Conservation (phyloP, 495 filamentous ascomycete species). For the Delitschia confertaspora region DNA sequence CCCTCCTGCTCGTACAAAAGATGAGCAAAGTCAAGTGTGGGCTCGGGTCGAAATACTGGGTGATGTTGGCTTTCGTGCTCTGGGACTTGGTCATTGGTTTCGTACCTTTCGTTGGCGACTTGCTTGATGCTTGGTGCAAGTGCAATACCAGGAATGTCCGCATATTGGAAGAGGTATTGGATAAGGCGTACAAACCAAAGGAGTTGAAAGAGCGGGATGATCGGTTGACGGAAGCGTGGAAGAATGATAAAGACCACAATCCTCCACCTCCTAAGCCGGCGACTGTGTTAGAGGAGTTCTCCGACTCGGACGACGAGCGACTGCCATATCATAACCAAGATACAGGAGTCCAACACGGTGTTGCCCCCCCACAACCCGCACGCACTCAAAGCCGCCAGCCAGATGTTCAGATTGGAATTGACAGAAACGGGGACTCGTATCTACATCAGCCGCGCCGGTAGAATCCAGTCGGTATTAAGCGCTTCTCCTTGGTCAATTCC, state of each 20-base stretch:
- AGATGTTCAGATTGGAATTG: too few relatives aligned
- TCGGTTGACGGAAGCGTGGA: conserved; percentile 9
- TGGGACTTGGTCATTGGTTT: conserved; percentile 76
- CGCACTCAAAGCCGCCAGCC: too few relatives aligned
- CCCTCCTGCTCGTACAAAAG: conserved; percentile 58
- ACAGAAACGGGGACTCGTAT: too few relatives aligned
- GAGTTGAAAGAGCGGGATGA: conserved; percentile 9
- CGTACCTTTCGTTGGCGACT: conserved; percentile 75
- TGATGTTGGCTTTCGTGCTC: conserved; percentile 71
- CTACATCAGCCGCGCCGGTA: too few relatives aligned
- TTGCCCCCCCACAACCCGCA: too few relatives aligned
- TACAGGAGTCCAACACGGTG: too few relatives aligned
- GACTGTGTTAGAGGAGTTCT: conserved; percentile 35
- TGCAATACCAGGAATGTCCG: conserved; percentile 34
- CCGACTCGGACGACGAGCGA: conserved; percentile 27
- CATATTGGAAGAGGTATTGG: conserved; percentile 31
- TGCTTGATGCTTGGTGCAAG: conserved; percentile 54
- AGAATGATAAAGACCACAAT: too few relatives aligned
- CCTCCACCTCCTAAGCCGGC: conserved; percentile 32
- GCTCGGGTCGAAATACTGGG: conserved; percentile 47
- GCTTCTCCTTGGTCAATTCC: too few relatives aligned
- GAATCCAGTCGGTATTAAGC: too few relatives aligned
- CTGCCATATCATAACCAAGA: not conserved
- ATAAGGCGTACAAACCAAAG: conserved; percentile 34
- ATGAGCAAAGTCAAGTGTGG: conserved; percentile 63